Evolutionary conservation across 305 asterid genomes (phyloP).

Genomic region (Fraxinus baroniana): DNA sequence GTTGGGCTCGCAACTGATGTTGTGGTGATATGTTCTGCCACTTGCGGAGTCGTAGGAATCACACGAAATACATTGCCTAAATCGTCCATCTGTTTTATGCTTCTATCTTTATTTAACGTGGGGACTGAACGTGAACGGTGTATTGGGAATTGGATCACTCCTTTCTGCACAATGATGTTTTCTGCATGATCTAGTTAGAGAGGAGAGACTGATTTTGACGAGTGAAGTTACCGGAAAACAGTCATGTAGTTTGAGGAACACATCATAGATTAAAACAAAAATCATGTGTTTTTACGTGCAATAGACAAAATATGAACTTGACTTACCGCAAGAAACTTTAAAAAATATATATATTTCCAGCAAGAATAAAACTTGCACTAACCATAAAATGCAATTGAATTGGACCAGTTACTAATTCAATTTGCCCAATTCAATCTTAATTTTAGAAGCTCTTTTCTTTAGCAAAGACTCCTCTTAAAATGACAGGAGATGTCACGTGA

Average conservation of each 20-base stretch:
- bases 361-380: background rate
- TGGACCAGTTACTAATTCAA: background rate
- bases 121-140: slow-evolving; percentile 94
- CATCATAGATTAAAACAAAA: background rate
- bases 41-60: slow-evolving; percentile 56
- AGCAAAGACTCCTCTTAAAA: background rate
- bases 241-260: background rate
- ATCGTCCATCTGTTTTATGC: slow-evolving; percentile 53
- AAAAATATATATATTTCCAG: background rate
- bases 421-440: no score
- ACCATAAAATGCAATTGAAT: background rate
- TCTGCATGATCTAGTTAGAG: slow-evolving; percentile 14
- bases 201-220: background rate
- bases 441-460: no score
- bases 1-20: slow-evolving; percentile 37
- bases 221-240: background rate
- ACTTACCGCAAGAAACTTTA: background rate
- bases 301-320: background rate
- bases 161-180: slow-evolving; percentile 49
- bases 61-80: slow-evolving; percentile 69
- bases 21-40: slow-evolving; percentile 38
- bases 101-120: slow-evolving; percentile 51
- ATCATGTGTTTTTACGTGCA: background rate
- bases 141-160: slow-evolving; percentile 45
- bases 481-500: background rate